These are phyloP conservation scores for Xylaria digitata DNA, from an alignment of 2,329 filamentous ascomycete genomes.

Conservation along the genomic window DNA sequence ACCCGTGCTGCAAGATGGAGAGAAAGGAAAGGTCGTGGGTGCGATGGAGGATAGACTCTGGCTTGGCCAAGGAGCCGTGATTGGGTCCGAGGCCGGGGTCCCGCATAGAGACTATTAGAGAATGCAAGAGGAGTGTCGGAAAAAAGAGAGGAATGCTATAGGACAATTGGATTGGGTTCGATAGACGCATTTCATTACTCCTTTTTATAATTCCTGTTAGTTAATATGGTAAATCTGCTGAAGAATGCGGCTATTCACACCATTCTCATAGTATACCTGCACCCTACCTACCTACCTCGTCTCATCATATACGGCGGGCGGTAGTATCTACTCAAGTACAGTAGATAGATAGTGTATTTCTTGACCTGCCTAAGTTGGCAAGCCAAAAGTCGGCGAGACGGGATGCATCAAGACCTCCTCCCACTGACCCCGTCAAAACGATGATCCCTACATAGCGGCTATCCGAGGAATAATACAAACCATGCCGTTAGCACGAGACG, in stretches of 20 bases:
- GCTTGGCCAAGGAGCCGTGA: slow-evolving; percentile 34
- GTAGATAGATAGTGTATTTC: slow-evolving; percentile 3
- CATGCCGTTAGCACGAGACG: too few relatives aligned
- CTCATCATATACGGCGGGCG: slow-evolving; percentile 9
- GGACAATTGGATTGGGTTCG: slow-evolving; percentile 20
- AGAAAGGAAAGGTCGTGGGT: slow-evolving; percentile 45
- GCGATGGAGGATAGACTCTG: slow-evolving; percentile 44
- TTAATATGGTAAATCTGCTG: slow-evolving; percentile 33
- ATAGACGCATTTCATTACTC: slow-evolving; percentile 10
- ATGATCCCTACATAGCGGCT: slow-evolving; percentile 11
- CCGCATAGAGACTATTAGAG: slow-evolving; percentile 34
- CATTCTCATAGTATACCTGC: not conserved
- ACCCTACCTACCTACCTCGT: not conserved
- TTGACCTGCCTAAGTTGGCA: slow-evolving; percentile 41
- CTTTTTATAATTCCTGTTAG: slow-evolving; percentile 5
- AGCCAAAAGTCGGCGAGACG: slow-evolving; percentile 34
- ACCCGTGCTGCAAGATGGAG: slow-evolving; percentile 43
- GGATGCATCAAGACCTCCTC: slow-evolving; percentile 33
- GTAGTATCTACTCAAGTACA: not conserved
- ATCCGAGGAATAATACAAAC: not conserved
- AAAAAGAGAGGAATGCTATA: slow-evolving; percentile 14
- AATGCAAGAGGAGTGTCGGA: slow-evolving; percentile 4
- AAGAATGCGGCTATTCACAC: slow-evolving; percentile 32
- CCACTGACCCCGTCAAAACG: slow-evolving; percentile 15
- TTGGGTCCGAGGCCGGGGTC: slow-evolving; percentile 27